Percentiles rank a stretch among this genome's conserved stretches.
Conservation (phyloP, 192 early-diverging fungal genomes). For the Coemansia sp. region DNA sequence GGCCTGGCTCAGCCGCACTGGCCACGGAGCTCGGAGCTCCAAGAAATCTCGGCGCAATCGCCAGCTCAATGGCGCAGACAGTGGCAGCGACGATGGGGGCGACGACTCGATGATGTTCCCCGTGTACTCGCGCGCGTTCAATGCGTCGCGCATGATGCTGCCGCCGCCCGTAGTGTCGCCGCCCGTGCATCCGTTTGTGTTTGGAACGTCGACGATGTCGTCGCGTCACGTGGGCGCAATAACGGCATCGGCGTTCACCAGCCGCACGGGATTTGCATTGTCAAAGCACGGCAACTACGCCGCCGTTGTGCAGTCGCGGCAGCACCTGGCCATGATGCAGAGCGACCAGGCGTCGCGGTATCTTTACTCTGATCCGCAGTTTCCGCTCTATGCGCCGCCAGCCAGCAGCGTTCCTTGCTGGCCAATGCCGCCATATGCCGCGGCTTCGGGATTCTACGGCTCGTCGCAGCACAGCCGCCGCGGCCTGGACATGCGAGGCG, state of each 20-base stretch:
- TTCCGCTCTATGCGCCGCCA: constrained; percentile 28
- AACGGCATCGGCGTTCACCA: constrained; percentile 2
- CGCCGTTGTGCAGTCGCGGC: constrained; percentile 40
- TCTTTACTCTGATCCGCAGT: constrained; percentile 42
- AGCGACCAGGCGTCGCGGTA: constrained; percentile 26
- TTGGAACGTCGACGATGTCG: constrained; percentile 24
- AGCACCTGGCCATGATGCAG: constrained; percentile 40
- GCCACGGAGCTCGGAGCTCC: neutral
- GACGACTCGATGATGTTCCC: constrained; percentile 18
- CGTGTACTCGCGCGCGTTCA: constrained; percentile 20
- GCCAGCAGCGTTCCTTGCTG: constrained; percentile 5
- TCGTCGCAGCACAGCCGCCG: neutral
- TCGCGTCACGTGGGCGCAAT: neutral
- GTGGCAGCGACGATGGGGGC: neutral
- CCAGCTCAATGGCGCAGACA: neutral
- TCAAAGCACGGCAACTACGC: constrained; percentile 46
- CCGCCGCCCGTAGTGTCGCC: constrained; percentile 29
- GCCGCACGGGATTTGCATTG: constrained; percentile 32
- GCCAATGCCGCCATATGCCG: constrained; percentile 14
- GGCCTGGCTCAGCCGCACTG: constrained; percentile 23
- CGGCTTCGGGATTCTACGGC: neutral
- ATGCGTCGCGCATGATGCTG: constrained; percentile 24
- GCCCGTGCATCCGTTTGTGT: constrained; percentile 32
- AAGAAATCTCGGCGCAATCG: neutral
- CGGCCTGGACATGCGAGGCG: constrained; percentile 7